These are phyloP conservation scores for Serpula lacrymans DNA, from an alignment of 768 basidiomycete species.

Conservation along the genomic window DNA sequence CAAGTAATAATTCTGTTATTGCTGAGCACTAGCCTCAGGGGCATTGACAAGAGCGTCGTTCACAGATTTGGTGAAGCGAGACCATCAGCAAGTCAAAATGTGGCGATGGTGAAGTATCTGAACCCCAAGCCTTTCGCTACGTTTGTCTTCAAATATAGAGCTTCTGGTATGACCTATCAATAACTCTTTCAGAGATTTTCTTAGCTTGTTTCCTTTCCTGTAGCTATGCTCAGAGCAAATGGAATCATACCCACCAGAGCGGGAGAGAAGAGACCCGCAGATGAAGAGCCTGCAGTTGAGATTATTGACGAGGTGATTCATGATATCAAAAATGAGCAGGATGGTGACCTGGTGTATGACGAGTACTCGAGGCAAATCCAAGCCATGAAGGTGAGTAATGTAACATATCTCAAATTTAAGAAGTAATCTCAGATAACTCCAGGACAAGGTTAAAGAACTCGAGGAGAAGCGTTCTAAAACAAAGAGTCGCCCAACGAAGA, in stretches of 20 bases:
- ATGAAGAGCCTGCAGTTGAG: too few relatives aligned
- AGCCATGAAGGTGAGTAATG: slow-evolving; percentile 2
- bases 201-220: background rate
- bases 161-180: slow-evolving; percentile 18
- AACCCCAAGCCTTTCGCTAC: slow-evolving; percentile 16
- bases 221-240: slow-evolving; percentile 25
- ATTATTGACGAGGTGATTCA: too few relatives aligned
- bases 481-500: slow-evolving; percentile 10
- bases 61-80: slow-evolving; percentile 22
- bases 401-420: too few relatives aligned
- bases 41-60: slow-evolving; percentile 6
- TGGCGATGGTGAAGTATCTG: background rate
- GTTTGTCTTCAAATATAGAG: slow-evolving; percentile 29
- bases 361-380: background rate
- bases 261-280: too few relatives aligned
- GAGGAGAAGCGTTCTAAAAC: slow-evolving; percentile 5
- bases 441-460: slow-evolving; percentile 2
- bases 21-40: too few relatives aligned
- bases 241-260: slow-evolving; percentile 25
- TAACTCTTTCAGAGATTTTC: background rate
- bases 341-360: background rate
- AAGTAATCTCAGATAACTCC: background rate
- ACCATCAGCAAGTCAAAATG: background rate
- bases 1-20: slow-evolving; percentile 11
- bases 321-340: too few relatives aligned